phyloP scores from a whole-genome alignment of 805 yeast species.

The Lipomyces yamanashiensis region DNA sequence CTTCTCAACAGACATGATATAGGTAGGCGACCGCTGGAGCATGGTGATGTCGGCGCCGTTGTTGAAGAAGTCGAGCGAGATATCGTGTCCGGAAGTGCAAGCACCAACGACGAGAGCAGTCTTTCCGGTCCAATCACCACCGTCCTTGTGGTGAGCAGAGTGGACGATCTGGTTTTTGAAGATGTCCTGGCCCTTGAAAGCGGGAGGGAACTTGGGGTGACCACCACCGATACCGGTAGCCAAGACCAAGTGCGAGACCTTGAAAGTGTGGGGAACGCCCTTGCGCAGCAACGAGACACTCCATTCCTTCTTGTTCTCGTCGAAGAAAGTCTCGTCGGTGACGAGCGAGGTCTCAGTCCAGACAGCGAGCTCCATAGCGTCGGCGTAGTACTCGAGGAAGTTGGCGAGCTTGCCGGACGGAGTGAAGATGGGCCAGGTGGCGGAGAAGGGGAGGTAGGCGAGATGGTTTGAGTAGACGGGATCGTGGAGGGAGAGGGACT shows the following conservation, averaged over 20 bases:
- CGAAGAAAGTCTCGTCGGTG: slow-evolving; percentile 43
- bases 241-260: slow-evolving; percentile 48
- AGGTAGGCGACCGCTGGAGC: slow-evolving; percentile 54
- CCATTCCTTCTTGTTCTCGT: slow-evolving; percentile 45
- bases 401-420: slow-evolving; percentile 55
- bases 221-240: slow-evolving; percentile 55
- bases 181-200: slow-evolving; percentile 47
- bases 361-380: slow-evolving; percentile 49
- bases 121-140: slow-evolving; percentile 50
- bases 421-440: slow-evolving; percentile 51
- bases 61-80: slow-evolving; percentile 53
- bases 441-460: slow-evolving; percentile 51
- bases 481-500: slow-evolving; percentile 53
- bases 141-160: slow-evolving; percentile 52
- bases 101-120: slow-evolving; percentile 54
- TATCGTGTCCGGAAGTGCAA: slow-evolving; percentile 55
- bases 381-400: slow-evolving; percentile 52
- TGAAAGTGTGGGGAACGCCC: slow-evolving; percentile 31
- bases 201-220: slow-evolving; percentile 51
- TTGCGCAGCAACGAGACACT: slow-evolving; percentile 44
- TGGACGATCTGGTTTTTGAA: slow-evolving; percentile 51
- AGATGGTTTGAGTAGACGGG: slow-evolving; percentile 53
- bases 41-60: slow-evolving; percentile 53
- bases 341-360: slow-evolving; percentile 46
- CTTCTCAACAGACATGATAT: slow-evolving; percentile 48